These are phyloP conservation scores for Phytophthora multivora DNA, from an alignment of 352 stramenopile species.

Conservation along the genomic window DNA sequence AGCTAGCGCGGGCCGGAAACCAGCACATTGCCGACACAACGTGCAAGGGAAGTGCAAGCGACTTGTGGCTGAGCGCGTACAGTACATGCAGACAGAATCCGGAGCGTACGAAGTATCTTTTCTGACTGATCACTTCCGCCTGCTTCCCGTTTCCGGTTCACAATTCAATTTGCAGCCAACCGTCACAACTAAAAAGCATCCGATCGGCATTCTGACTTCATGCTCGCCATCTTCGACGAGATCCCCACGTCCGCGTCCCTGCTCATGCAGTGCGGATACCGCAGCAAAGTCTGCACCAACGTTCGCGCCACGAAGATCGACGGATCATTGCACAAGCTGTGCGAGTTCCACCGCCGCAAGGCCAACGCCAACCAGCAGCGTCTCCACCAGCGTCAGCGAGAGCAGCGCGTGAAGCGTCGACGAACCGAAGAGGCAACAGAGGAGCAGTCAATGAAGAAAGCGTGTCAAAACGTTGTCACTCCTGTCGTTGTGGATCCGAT, in stretches of 20 bases:
- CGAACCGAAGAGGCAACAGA: background rate
- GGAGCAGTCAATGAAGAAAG: background rate
- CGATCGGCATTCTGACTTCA: background rate
- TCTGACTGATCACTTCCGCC: background rate
- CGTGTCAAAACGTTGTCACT: background rate
- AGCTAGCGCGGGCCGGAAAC: too few relatives aligned
- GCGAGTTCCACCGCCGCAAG: slow-evolving; percentile 57
- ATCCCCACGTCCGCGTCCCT: background rate
- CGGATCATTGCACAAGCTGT: slow-evolving; percentile 55
- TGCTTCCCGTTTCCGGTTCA: background rate
- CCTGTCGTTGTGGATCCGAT: background rate
- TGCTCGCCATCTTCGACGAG: background rate
- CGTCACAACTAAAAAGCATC: background rate
- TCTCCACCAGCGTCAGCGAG: slow-evolving; percentile 37
- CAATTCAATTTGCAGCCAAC: too few relatives aligned
- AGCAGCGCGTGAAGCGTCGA: slow-evolving; percentile 2
- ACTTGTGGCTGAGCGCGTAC: too few relatives aligned
- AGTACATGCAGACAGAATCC: background rate
- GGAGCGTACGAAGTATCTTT: background rate
- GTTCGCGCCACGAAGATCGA: slow-evolving; percentile 49
- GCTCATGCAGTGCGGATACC: slow-evolving; percentile 27
- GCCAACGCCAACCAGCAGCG: slow-evolving; percentile 60
- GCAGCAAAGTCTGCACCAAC: slow-evolving; percentile 50
- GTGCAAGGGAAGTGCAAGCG: too few relatives aligned
- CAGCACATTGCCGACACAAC: too few relatives aligned